Percentiles rank a stretch among this genome's conserved stretches.
Evolutionary conservation across 2,329 filamentous ascomycete species (phyloP).

Genomic region (Simplicillium aogashimaense): DNA sequence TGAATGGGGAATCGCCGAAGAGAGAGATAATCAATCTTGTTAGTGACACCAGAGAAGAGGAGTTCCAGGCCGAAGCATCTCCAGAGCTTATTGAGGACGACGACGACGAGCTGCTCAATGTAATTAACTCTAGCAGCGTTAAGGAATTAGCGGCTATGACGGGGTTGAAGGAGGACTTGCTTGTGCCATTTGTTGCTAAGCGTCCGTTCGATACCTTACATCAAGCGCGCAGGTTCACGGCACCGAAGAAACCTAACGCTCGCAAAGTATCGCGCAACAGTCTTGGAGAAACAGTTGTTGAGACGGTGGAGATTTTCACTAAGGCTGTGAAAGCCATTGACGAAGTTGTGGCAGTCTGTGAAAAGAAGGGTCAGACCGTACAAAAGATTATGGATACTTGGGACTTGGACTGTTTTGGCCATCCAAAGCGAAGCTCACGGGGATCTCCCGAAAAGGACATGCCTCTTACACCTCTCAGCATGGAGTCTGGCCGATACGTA

Average conservation of each 20-base stretch:
- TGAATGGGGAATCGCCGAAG: neutral
- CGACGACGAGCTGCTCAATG: constrained; percentile 52
- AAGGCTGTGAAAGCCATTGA: constrained; percentile 76
- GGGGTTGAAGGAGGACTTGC: constrained; percentile 58
- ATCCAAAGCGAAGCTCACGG: constrained; percentile 20
- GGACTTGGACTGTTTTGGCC: constrained; percentile 38
- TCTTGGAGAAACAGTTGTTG: constrained; percentile 42
- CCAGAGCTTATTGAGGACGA: constrained; percentile 19
- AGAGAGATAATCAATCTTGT: constrained; percentile 20
- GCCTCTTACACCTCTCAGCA: constrained; percentile 31
- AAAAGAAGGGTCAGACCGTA: constrained; percentile 53
- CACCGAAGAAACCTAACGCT: constrained; percentile 36
- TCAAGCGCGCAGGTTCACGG: constrained; percentile 55
- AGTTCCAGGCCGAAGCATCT: constrained; percentile 24
- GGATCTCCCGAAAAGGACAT: constrained; percentile 22
- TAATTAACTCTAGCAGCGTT: constrained; percentile 70
- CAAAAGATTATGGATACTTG: constrained; percentile 35
- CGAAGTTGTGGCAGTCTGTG: constrained; percentile 67
- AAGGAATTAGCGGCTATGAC: constrained; percentile 77
- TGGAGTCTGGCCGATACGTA: constrained; percentile 21
- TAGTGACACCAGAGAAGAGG: constrained; percentile 31
- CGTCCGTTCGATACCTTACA: constrained; percentile 64
- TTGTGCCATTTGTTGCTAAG: constrained; percentile 59
- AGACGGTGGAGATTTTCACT: constrained; percentile 59
- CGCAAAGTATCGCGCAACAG: constrained; percentile 33